Percentiles rank a stretch among this genome's conserved stretches.
These are phyloP conservation scores for Cystobasidium ongulense DNA, from an alignment of 768 basidiomycete genomes.

Conservation along the genomic window DNA sequence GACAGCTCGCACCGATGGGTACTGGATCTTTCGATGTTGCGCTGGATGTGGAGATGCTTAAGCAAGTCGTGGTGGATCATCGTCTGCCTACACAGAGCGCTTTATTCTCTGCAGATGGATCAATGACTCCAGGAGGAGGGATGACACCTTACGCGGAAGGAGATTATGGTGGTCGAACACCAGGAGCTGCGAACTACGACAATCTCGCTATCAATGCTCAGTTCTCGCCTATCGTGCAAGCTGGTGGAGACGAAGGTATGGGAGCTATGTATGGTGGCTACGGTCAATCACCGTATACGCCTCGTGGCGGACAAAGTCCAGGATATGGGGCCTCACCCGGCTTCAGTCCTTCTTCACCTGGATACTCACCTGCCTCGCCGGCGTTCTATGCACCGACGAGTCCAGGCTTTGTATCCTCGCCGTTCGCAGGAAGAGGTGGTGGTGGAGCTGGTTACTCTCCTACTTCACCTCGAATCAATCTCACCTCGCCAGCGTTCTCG, in stretches of 20 bases:
- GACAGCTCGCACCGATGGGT: conserved; percentile 99
- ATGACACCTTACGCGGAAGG: conserved; percentile 72
- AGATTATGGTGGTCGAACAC: conserved; percentile 71
- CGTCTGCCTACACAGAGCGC: conserved; percentile 76
- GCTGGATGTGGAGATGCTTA: conserved; percentile 94
- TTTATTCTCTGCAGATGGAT: conserved; percentile 52
- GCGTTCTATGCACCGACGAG: conserved; percentile 53
- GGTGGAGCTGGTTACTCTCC: conserved; percentile 44
- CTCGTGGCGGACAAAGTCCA: conserved; percentile 29
- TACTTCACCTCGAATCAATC: conserved; percentile 45
- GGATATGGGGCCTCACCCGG: conserved; percentile 70
- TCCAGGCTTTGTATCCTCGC: conserved; percentile 76
- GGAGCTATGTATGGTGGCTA: conserved; percentile 33
- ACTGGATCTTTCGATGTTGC: conserved; percentile 78
- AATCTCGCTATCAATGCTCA: conserved; percentile 79
- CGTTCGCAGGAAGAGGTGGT: conserved; percentile 54
- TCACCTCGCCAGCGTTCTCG: conserved; percentile 40
- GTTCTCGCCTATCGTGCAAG: conserved; percentile 89
- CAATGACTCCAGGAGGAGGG: conserved; percentile 56
- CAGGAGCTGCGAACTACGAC: conserved; percentile 60
- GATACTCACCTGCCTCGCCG: conserved; percentile 43
- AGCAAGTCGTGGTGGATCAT: conserved; percentile 95
- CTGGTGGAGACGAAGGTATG: conserved; percentile 65
- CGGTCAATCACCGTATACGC: conserved; percentile 30
- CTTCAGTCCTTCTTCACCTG: conserved; percentile 83